Base-by-base conservation (phyloP, 2,329 filamentous ascomycete species). In the Lachnellula occidentalis region DNA sequence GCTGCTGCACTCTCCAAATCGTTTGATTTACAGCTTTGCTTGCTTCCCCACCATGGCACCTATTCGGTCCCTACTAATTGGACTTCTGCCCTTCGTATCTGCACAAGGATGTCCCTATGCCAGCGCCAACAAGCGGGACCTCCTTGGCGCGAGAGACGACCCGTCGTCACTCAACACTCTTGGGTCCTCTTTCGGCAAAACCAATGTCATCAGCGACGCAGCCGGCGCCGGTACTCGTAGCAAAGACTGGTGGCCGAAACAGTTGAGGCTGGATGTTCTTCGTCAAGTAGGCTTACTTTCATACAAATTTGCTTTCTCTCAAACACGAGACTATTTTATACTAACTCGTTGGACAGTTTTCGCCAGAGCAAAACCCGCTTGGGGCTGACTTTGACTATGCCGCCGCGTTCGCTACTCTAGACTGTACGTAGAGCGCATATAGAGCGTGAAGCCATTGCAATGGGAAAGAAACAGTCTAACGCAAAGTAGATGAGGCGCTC, bases 221-320 rank as follows among this genome's bases (percentile, higher is more conserved):
- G 63, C 61, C 54, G 78, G 78, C 53, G 73, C 73, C 59, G 80
- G 80, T 57, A 80, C 78, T 59, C 70, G 73, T 51, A 81, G 78
- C 69, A 62, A 65, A 50, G 78, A 83, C 71, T 82, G 79, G 79
- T 83, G 80, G 79, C 80, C 80, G 43, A 74, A 80, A 54, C 71
- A 75, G 62, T 69, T 83, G 57, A 76, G 72, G 66, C 68, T 81
- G 59, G 78, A 78, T 70, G 79, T 83, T 63, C 76, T 83, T 49
- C 80, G 80, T 66, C 80, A 43, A 43, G 27, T 31, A 31, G 27
- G 27, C 27, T 31, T 11, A 31, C 11, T 31, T 9, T 11, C 27
- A 31, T 31, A 31, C 9, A 31, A 9, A 31, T 31, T 11, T 31
- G 8, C 27, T 31, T 31, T 9, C 11, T 3, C 4, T 3, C 27